A percentile compares a stretch with the other conserved stretches of the same genome.
phyloP scores from a whole-genome alignment of 495 filamentous ascomycete species.

The Penicillium daleae region DNA sequence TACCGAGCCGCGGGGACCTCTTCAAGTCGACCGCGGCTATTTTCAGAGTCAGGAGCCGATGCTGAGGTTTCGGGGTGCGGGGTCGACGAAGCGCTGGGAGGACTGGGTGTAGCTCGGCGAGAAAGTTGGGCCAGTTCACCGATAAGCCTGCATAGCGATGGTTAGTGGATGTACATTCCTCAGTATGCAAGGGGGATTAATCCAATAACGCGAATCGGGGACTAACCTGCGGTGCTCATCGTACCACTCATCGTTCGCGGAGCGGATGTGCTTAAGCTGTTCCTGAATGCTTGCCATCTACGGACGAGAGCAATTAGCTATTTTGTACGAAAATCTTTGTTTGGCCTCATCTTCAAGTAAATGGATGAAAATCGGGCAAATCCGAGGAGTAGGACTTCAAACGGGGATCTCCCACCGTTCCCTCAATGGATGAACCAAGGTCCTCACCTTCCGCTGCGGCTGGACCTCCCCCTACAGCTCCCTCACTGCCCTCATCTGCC shows the following conservation, averaged over 20 bases:
- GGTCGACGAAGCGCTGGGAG: constrained; percentile 39
- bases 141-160: constrained; percentile 38
- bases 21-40: constrained; percentile 17
- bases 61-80: constrained; percentile 33
- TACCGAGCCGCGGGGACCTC: constrained; percentile 20
- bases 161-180: constrained; percentile 4
- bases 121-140: constrained; percentile 48
- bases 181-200: neutral
- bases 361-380: constrained; percentile 42
- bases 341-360: constrained; percentile 33
- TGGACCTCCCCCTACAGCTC: constrained; percentile 41
- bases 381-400: constrained; percentile 39
- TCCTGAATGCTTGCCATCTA: constrained; percentile 58
- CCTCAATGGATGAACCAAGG: constrained; percentile 57
- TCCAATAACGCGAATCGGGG: neutral
- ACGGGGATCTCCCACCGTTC: constrained; percentile 57
- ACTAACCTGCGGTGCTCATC: constrained; percentile 50
- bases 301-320: constrained; percentile 27
- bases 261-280: constrained; percentile 55
- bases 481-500: constrained; percentile 35
- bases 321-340: constrained; percentile 21
- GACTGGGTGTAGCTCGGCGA: constrained; percentile 38
- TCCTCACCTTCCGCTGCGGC: constrained; percentile 56
- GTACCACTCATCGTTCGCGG: constrained; percentile 50
- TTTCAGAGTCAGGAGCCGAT: constrained; percentile 29